Percentiles rank a stretch among this genome's conserved stretches.
phyloP scores from a whole-genome alignment of 2,329 filamentous ascomycete species.

The Pezicula neosporulosa region DNA sequence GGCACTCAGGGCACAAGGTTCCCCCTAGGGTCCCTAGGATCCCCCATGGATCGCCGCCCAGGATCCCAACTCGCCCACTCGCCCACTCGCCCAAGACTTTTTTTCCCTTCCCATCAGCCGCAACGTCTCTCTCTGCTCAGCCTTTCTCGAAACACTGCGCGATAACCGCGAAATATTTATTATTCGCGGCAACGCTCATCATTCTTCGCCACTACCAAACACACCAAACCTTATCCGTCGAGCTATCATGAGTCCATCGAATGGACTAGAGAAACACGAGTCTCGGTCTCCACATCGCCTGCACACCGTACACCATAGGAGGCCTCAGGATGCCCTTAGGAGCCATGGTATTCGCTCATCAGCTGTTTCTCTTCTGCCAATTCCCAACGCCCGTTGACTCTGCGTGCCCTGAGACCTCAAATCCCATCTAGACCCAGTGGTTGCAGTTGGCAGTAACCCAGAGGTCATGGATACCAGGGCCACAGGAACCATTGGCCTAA shows the following conservation, averaged over 20 bases:
- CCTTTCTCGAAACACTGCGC: background rate
- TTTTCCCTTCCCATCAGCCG: background rate
- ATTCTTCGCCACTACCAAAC: background rate
- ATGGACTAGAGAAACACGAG: background rate
- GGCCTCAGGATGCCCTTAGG: background rate
- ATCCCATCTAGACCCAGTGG: background rate
- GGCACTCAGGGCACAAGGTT: no score
- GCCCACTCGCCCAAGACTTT: background rate
- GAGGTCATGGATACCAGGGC: background rate
- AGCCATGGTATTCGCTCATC: background rate
- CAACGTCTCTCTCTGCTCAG: background rate
- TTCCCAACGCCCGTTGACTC: background rate
- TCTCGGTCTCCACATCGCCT: no score
- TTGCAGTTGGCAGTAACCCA: no score
- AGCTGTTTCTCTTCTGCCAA: background rate
- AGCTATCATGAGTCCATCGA: background rate
- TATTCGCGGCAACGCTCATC: background rate
- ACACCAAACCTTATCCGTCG: background rate
- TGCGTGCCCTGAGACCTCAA: background rate
- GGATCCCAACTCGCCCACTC: no score
- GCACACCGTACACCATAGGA: no score
- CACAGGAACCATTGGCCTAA: slow-evolving; percentile 1
- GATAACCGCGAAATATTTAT: background rate
- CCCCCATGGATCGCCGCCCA: no score
- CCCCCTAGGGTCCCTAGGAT: no score